phyloP scores from a whole-genome alignment of 331 rosid genomes.

The Malus hybrid region DNA sequence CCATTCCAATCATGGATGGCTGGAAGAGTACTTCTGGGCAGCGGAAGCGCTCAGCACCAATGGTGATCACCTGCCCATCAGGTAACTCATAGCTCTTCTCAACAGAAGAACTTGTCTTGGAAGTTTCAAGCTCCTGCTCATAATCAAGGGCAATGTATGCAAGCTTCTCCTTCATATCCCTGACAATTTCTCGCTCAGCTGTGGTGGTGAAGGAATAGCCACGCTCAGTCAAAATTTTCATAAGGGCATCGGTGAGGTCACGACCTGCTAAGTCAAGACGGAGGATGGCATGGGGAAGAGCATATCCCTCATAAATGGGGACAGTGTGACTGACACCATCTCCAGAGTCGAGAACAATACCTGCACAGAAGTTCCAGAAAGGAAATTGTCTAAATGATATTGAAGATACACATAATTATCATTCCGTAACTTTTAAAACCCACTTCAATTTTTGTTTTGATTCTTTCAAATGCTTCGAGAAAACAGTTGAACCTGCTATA shows the following conservation, averaged over 20 bases:
- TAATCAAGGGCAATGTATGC: constrained; percentile 81
- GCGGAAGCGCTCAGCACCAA: constrained; percentile 76
- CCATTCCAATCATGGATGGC: constrained; percentile 94
- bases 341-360: constrained; percentile 84
- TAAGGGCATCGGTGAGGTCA: constrained; percentile 72
- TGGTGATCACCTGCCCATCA: constrained; percentile 78
- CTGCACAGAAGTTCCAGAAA: constrained; percentile 20
- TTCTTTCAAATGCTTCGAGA: not conserved
- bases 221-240: constrained; percentile 84
- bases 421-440: not conserved
- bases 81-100: constrained; percentile 83
- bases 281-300: constrained; percentile 88
- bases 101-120: constrained; percentile 59
- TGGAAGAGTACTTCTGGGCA: constrained; percentile 87
- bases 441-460: not conserved
- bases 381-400: not conserved
- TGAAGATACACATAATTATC: not conserved
- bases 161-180: constrained; percentile 81
- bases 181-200: constrained; percentile 83
- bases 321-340: constrained; percentile 93
- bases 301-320: constrained; percentile 85
- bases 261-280: constrained; percentile 89
- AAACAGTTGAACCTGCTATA: not conserved
- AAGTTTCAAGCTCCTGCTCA: constrained; percentile 77
- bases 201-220: constrained; percentile 85